Conservation (phyloP, 2,329 filamentous ascomycete genomes). For the Phialophora expanda region DNA sequence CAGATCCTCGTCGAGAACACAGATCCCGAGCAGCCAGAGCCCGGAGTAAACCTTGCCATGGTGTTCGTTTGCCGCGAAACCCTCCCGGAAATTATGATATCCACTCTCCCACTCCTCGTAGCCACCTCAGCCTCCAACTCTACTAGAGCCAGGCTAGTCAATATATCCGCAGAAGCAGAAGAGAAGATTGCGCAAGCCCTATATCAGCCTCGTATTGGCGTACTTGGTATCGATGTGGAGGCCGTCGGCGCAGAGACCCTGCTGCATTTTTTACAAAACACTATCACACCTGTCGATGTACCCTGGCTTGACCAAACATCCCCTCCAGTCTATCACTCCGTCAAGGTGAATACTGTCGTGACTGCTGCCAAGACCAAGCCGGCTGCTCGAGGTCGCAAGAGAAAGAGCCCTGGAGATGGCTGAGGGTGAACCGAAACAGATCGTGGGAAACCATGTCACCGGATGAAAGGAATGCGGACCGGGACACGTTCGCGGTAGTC, state of each 20-base stretch:
- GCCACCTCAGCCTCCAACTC: slow-evolving; percentile 28
- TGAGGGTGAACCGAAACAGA: slow-evolving; percentile 7
- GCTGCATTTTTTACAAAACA: slow-evolving; percentile 25
- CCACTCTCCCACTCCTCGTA: slow-evolving; percentile 31
- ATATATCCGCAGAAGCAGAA: slow-evolving; percentile 31
- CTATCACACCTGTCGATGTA: slow-evolving; percentile 26
- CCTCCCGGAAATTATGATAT: slow-evolving; percentile 35
- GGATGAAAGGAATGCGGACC: slow-evolving; percentile 81
- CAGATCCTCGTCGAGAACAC: slow-evolving; percentile 17
- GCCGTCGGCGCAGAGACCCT: slow-evolving; percentile 23
- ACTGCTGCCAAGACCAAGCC: slow-evolving; percentile 15
- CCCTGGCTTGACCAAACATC: slow-evolving; percentile 32
- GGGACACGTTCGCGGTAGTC: slow-evolving; percentile 72
- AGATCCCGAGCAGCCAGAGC: not conserved
- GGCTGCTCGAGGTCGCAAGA: slow-evolving; percentile 14
- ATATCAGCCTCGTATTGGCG: slow-evolving; percentile 33
- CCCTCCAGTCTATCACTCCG: slow-evolving; percentile 25
- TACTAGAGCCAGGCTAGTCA: slow-evolving; percentile 25
- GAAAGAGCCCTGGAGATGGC: slow-evolving; percentile 15
- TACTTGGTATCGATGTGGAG: slow-evolving; percentile 30
- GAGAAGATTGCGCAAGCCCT: slow-evolving; percentile 31
- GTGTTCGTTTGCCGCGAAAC: slow-evolving; percentile 33
- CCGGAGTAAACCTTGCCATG: slow-evolving; percentile 19
- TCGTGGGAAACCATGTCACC: slow-evolving; percentile 37
- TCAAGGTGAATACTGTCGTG: slow-evolving; percentile 29